Percentiles rank a stretch among this genome's conserved stretches.
phyloP scores from a whole-genome alignment of 371 early-diverging fungal genomes.

The Apophysomyces sp. region DNA sequence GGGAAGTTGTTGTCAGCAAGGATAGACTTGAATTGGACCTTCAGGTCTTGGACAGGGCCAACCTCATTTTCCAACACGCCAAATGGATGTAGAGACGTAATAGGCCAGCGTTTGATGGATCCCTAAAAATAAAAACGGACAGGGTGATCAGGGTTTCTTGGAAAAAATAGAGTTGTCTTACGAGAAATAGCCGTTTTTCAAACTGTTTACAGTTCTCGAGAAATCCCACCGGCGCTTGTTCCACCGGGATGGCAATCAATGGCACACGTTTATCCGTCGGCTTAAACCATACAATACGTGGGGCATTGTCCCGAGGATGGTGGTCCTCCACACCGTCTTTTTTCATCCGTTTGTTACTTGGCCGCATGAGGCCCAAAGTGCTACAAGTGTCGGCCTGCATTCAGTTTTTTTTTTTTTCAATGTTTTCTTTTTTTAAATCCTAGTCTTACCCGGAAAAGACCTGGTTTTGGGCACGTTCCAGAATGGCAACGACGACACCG shows the following conservation, averaged over 20 bases:
- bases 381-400: conserved; percentile 19
- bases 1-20: conserved; percentile 63
- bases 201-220: conserved; percentile 59
- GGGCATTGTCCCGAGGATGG: conserved; percentile 13
- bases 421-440: not conserved
- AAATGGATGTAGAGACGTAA: conserved; percentile 69
- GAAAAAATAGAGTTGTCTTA: conserved; percentile 12
- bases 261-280: conserved; percentile 83
- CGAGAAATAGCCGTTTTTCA: conserved; percentile 54
- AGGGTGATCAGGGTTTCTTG: not conserved
- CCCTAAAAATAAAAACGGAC: conserved; percentile 32
- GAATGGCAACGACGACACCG: conserved; percentile 66
- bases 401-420: not conserved
- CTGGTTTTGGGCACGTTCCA: conserved; percentile 61
- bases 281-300: conserved; percentile 80
- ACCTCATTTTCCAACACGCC: conserved; percentile 63
- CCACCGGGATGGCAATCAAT: conserved; percentile 70
- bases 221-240: conserved; percentile 67
- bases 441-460: conserved; percentile 57
- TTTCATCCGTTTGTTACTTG: conserved; percentile 51
- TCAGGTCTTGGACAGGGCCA: conserved; percentile 66
- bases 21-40: conserved; percentile 69
- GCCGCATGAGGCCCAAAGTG: conserved; percentile 53
- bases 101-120: conserved; percentile 73
- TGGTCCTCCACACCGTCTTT: conserved; percentile 16